Conservation (phyloP, 2,329 filamentous ascomycete genomes). For the Aspergillus awamori region DNA sequence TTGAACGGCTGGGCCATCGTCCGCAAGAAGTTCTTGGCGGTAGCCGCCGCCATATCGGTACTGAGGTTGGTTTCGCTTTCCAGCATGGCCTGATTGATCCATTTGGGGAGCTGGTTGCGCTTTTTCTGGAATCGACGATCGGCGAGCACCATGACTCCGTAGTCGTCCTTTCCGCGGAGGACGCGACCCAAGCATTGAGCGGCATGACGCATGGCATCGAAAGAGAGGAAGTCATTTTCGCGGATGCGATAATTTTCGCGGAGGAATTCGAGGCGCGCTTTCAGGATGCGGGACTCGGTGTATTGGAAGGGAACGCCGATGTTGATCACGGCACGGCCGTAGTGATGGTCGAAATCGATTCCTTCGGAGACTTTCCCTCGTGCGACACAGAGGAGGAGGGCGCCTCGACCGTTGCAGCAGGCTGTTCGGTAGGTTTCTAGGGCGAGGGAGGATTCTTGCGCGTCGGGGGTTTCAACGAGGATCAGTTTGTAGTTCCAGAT, state of each 20-base stretch:
- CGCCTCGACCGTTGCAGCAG: slow-evolving; percentile 94
- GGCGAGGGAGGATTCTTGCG: slow-evolving; percentile 92
- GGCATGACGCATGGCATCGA: slow-evolving; percentile 99
- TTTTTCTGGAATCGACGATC: slow-evolving; percentile 94
- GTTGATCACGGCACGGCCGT: slow-evolving; percentile 90
- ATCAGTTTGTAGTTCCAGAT: slow-evolving; percentile 99
- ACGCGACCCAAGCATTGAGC: slow-evolving; percentile 96
- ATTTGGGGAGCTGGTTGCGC: slow-evolving; percentile 85
- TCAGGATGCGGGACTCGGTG: slow-evolving; percentile 94
- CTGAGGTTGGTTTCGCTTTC: slow-evolving; percentile 88
- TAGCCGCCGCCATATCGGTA: slow-evolving; percentile 91
- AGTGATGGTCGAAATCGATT: slow-evolving; percentile 99
- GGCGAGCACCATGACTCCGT: slow-evolving; percentile 98
- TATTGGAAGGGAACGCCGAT: slow-evolving; percentile 99
- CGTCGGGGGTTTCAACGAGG: slow-evolving; percentile 94
- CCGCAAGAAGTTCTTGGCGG: slow-evolving; percentile 83
- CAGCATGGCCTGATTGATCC: slow-evolving; percentile 87
- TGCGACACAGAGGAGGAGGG: slow-evolving; percentile 90
- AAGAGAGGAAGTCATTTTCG: slow-evolving; percentile 96
- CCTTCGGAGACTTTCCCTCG: slow-evolving; percentile 97
- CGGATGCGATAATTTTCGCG: slow-evolving; percentile 95
- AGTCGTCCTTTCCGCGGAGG: slow-evolving; percentile 94
- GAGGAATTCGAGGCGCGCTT: slow-evolving; percentile 93
- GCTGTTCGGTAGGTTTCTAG: slow-evolving; percentile 96
- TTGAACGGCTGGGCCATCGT: slow-evolving; percentile 92